phyloP scores from a whole-genome alignment of 257 asterid species.

The Ilex aquifolium region DNA sequence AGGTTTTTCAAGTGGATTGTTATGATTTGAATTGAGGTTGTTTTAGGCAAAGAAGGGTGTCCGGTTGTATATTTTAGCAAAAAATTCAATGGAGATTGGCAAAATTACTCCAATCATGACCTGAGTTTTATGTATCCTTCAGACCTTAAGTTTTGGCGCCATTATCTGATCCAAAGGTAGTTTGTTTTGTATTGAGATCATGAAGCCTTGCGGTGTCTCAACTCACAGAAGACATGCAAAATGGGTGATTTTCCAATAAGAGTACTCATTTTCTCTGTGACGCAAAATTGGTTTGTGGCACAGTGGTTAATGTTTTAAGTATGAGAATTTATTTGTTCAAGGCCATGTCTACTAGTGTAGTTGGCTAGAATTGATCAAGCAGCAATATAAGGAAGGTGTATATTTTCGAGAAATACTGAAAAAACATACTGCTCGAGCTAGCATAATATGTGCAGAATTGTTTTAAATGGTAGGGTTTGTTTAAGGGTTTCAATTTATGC shows the following conservation, averaged over 20 bases:
- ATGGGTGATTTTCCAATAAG: not conserved
- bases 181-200: not conserved
- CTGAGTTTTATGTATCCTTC: not conserved
- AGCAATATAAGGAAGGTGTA: not conserved
- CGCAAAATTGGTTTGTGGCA: not conserved
- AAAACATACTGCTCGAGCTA: not conserved
- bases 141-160: conserved; percentile 2
- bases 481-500: no score
- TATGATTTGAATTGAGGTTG: not conserved
- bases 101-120: conserved; percentile 2
- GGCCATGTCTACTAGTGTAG: not conserved
- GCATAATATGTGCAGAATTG: no score
- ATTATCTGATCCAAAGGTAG: not conserved
- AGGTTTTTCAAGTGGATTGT: not conserved
- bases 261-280: not conserved
- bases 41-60: not conserved
- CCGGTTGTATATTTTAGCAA: not conserved
- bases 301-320: not conserved
- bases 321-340: not conserved
- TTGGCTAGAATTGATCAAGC: not conserved
- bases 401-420: not conserved
- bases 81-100: not conserved
- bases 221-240: not conserved
- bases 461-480: no score
- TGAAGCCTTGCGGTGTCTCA: not conserved